A percentile compares a stretch with the other conserved stretches of the same genome.
These are phyloP conservation scores for Boechera divaricarpa DNA, from an alignment of 345 rosid genomes.

Conservation along the genomic window DNA sequence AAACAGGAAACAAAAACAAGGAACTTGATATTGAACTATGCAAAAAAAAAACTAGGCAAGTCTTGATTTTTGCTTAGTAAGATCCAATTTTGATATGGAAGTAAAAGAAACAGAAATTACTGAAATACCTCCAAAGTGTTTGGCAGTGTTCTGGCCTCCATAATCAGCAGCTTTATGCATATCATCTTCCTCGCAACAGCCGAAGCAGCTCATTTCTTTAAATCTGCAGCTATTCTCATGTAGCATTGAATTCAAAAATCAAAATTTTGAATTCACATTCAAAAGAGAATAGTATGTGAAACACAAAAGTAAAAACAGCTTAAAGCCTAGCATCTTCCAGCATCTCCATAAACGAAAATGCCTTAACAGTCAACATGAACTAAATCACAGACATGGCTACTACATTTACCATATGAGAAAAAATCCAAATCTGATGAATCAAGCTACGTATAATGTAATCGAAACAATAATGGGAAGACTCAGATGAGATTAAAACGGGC, in stretches of 20 bases:
- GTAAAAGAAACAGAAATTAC: too few relatives aligned
- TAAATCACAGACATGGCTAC: neutral
- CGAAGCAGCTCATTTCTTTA: conserved; percentile 74
- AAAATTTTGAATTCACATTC: neutral
- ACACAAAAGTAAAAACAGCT: neutral
- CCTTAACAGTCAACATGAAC: neutral
- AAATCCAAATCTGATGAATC: neutral
- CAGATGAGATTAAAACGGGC: neutral
- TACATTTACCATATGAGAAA: too few relatives aligned
- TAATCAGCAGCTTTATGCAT: conserved; percentile 66
- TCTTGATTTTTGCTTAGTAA: neutral
- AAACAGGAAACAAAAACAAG: neutral
- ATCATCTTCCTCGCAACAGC: conserved; percentile 83
- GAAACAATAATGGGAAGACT: neutral
- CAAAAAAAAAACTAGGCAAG: neutral
- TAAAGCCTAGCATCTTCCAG: neutral
- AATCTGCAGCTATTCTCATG: conserved; percentile 35
- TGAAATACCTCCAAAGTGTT: conserved; percentile 66
- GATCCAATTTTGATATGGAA: neutral
- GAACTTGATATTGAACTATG: neutral
- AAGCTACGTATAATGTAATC: too few relatives aligned
- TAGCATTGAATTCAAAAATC: neutral
- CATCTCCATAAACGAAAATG: neutral
- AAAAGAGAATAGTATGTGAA: neutral
- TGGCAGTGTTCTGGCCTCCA: conserved; percentile 63